Evolutionary conservation across 1,139 yeast genomes (phyloP).

Genomic region (Pneumocystis wakefieldiae): DNA sequence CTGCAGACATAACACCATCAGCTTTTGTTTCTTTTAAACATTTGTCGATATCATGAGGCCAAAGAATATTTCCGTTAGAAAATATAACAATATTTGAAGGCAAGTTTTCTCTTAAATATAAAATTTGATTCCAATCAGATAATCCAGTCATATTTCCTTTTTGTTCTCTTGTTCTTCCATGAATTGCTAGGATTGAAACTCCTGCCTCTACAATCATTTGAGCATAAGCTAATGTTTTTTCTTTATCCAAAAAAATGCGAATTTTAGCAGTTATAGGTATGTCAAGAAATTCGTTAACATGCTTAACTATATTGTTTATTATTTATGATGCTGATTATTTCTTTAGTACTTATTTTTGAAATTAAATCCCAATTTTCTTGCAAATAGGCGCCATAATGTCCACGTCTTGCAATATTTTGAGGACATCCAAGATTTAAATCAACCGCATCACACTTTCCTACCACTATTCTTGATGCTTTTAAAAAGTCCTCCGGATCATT

Average conservation of each 20-base stretch:
- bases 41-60: conserved; percentile 62
- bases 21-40: conserved; percentile 50
- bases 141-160: conserved; percentile 91
- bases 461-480: conserved; percentile 68
- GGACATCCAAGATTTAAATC: conserved; percentile 95
- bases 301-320: not conserved
- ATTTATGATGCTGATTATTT: conserved; percentile 46
- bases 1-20: conserved; percentile 97
- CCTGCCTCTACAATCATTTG: conserved; percentile 86
- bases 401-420: conserved; percentile 90
- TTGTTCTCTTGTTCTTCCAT: conserved; percentile 93
- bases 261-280: conserved; percentile 94
- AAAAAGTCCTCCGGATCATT: conserved; percentile 76
- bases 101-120: conserved; percentile 59
- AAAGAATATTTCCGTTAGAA: conserved; percentile 82
- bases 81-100: conserved; percentile 77
- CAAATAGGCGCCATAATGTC: conserved; percentile 85
- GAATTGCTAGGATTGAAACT: conserved; percentile 87
- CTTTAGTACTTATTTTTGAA: conserved; percentile 47
- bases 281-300: not conserved
- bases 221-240: conserved; percentile 75
- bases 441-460: conserved; percentile 82
- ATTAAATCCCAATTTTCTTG: conserved; percentile 96
- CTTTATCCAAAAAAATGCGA: conserved; percentile 72
- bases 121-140: conserved; percentile 80